Percentiles rank a stretch among this genome's conserved stretches.
Evolutionary conservation across 148 eudicot genomes (phyloP).

Genomic region (Chenopodium formosanum): DNA sequence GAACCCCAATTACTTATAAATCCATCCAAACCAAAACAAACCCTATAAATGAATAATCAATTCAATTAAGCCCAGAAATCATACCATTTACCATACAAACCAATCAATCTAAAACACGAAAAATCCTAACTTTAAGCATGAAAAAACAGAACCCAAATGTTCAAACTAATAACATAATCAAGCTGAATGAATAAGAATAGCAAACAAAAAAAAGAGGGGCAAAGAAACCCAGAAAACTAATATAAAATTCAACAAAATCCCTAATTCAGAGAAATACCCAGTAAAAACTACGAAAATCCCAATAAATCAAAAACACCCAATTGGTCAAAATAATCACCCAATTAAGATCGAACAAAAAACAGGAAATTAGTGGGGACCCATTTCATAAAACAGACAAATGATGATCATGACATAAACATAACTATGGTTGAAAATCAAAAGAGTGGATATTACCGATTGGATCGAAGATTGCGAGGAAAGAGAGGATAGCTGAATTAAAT

Average conservation of each 20-base stretch:
- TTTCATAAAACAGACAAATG: neutral
- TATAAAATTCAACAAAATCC: neutral
- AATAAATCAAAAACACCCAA: neutral
- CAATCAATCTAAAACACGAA: constrained; percentile 10
- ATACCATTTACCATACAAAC: neutral
- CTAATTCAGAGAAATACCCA: constrained; percentile 15
- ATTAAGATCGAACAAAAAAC: constrained; percentile 1
- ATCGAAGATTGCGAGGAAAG: constrained; percentile 12
- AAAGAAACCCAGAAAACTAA: neutral
- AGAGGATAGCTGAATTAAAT: too few species aligned
- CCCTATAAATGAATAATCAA: neutral
- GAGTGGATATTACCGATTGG: constrained; percentile 25
- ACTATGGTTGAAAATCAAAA: neutral
- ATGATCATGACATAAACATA: neutral
- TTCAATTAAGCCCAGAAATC: constrained; percentile 1
- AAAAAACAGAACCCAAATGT: neutral
- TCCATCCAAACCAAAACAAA: neutral
- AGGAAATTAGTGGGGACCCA: neutral
- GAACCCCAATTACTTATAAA: constrained; percentile 2
- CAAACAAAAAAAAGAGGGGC: neutral
- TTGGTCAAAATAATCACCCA: neutral
- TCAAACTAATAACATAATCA: neutral
- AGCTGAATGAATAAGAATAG: neutral
- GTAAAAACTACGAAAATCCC: constrained; percentile 2
- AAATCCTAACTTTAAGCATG: neutral